Percentiles rank a stretch among this genome's conserved stretches.
These are phyloP conservation scores for Capsicum chinense DNA, from an alignment of 257 asterid genomes.

Conservation along the genomic window DNA sequence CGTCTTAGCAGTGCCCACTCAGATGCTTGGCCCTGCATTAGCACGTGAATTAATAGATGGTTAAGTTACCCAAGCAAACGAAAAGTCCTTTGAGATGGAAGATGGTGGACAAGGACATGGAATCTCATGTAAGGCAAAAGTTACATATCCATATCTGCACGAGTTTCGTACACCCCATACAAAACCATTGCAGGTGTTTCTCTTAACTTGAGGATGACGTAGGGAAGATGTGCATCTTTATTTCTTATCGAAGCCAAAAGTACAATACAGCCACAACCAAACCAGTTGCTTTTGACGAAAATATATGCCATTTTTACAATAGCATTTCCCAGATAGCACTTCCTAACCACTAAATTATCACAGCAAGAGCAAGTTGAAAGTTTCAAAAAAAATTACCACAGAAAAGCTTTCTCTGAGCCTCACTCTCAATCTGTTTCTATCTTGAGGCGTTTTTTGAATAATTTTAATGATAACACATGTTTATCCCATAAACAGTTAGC, in stretches of 20 bases:
- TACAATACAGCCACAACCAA: not conserved
- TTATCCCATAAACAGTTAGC: constrained; percentile 10
- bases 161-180: not conserved
- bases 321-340: not conserved
- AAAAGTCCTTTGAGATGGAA: constrained; percentile 1
- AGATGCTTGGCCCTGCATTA: constrained; percentile 90
- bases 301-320: not conserved
- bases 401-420: not conserved
- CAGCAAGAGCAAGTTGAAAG: not conserved
- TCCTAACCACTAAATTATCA: not conserved
- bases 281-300: constrained; percentile 8
- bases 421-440: not conserved
- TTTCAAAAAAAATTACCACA: not conserved
- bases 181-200: constrained; percentile 18
- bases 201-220: constrained; percentile 15
- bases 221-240: not conserved
- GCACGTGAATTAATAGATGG: constrained; percentile 9
- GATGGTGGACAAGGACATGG: not conserved
- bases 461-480: constrained; percentile 6
- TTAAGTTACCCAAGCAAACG: not conserved
- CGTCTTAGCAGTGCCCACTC: constrained; percentile 99
- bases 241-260: constrained; percentile 9
- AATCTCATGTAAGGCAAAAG: constrained; percentile 6
- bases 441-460: not conserved
- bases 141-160: not conserved